A percentile compares a stretch with the other conserved stretches of the same genome.
Conservation (phyloP, 2,329 filamentous ascomycete species). For the Pseudogymnoascus sp. region DNA sequence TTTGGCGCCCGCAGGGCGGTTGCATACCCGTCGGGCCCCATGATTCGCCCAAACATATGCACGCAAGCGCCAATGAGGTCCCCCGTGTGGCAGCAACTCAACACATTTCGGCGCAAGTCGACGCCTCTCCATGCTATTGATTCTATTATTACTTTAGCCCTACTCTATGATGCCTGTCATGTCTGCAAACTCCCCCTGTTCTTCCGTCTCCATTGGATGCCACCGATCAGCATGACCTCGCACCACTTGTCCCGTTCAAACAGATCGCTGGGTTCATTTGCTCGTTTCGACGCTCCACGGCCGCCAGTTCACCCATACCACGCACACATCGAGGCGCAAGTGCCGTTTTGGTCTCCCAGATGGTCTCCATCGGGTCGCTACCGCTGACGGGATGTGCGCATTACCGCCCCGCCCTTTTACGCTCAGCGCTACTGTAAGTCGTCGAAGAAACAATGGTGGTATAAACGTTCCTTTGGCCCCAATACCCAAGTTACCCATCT, state of each 20-base stretch:
- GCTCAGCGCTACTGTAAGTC: conserved; percentile 8
- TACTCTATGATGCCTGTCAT: not conserved
- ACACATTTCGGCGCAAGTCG: not conserved
- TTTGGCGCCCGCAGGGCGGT: not conserved
- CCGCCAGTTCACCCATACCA: not conserved
- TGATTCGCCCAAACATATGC: conserved; percentile 6
- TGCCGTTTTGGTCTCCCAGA: conserved; percentile 6
- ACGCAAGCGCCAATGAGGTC: not conserved
- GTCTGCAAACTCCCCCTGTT: not conserved
- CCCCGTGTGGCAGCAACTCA: not conserved
- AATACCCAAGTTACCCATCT: not conserved
- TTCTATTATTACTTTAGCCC: conserved; percentile 8
- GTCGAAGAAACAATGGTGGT: not conserved
- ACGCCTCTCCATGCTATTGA: not conserved
- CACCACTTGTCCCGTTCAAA: conserved; percentile 4
- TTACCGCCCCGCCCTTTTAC: conserved; percentile 2
- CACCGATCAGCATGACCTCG: conserved; percentile 3
- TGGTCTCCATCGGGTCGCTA: not conserved
- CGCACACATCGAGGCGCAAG: conserved; percentile 1
- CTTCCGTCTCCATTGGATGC: conserved; percentile 5
- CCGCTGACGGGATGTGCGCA: not conserved
- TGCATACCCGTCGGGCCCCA: not conserved
- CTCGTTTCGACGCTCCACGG: not conserved
- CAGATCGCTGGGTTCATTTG: not conserved
- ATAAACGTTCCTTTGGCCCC: conserved; percentile 8